These are phyloP conservation scores for Apodospora peruviana DNA, from an alignment of 495 filamentous ascomycete species.

Conservation along the genomic window DNA sequence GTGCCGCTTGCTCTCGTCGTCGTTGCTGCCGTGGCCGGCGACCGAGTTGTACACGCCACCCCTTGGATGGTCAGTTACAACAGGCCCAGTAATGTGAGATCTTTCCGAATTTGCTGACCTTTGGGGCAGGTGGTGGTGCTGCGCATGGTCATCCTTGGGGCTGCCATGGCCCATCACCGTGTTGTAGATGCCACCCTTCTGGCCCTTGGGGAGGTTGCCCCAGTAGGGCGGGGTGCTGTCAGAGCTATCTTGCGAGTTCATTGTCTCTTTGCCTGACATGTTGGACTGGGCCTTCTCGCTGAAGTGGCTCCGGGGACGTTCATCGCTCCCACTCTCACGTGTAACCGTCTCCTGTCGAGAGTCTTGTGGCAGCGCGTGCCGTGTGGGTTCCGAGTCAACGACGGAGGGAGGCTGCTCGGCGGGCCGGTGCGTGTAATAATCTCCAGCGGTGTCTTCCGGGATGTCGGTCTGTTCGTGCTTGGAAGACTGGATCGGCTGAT, in stretches of 20 bases:
- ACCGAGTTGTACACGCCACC: conserved; percentile 24
- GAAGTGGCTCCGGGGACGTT: not conserved
- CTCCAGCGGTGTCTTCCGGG: not conserved
- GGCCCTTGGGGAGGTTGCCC: conserved; percentile 32
- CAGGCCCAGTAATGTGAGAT: conserved; percentile 15
- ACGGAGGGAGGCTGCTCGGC: not conserved
- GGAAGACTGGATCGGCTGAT: not conserved
- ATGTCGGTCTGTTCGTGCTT: not conserved
- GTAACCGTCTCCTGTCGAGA: not conserved
- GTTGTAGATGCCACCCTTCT: conserved; percentile 32
- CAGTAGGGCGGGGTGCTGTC: conserved; percentile 26
- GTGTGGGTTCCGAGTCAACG: not conserved
- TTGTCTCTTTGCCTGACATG: not conserved
- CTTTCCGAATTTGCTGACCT: conserved; percentile 12
- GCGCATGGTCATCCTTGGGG: conserved; percentile 23
- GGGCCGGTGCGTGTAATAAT: not conserved
- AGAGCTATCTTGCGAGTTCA: not conserved
- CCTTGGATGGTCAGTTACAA: conserved; percentile 10
- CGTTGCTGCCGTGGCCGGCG: conserved; percentile 19
- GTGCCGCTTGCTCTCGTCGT: conserved; percentile 17
- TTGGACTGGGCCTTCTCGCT: not conserved
- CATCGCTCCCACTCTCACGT: not conserved
- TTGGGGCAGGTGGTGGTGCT: conserved; percentile 22
- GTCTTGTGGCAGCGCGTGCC: not conserved
- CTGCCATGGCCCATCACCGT: conserved; percentile 39